Percentiles rank a stretch among this genome's conserved stretches.
phyloP scores from a whole-genome alignment of 495 filamentous ascomycete genomes.

The Hypoxylon intermedium region DNA sequence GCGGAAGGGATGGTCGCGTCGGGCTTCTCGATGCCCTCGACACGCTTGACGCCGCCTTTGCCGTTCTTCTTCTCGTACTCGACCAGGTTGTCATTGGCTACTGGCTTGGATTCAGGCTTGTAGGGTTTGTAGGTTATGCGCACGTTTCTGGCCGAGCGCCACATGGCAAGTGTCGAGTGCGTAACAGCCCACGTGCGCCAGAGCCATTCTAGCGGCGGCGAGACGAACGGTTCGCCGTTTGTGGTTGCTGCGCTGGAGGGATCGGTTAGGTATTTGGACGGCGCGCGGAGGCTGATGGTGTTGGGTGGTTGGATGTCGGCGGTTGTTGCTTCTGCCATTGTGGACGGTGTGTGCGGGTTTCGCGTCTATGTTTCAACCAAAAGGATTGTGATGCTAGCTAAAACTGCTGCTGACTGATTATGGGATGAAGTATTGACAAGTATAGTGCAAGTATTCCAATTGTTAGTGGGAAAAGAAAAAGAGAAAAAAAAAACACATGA shows the following conservation, averaged over 20 bases:
- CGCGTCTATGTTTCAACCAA: no score
- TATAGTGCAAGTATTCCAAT: no score
- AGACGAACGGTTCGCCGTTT: slow-evolving; percentile 43
- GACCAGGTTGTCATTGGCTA: slow-evolving; percentile 71
- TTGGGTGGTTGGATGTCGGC: neutral
- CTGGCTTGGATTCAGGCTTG: slow-evolving; percentile 26
- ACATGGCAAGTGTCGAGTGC: slow-evolving; percentile 78
- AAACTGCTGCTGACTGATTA: no score
- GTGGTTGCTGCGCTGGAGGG: slow-evolving; percentile 35
- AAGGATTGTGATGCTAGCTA: no score
- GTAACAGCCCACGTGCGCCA: slow-evolving; percentile 75
- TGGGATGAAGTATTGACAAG: no score
- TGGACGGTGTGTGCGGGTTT: neutral
- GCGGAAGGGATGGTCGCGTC: slow-evolving; percentile 47
- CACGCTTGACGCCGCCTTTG: slow-evolving; percentile 57
- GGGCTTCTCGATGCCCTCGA: slow-evolving; percentile 70
- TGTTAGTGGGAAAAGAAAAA: neutral
- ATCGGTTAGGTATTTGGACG: slow-evolving; percentile 51
- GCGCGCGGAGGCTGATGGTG: slow-evolving; percentile 48
- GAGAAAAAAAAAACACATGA: no score
- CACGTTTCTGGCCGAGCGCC: slow-evolving; percentile 74
- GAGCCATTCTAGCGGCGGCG: slow-evolving; percentile 67
- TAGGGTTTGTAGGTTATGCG: slow-evolving; percentile 72
- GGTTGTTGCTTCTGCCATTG: slow-evolving; percentile 32
- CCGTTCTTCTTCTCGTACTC: slow-evolving; percentile 62